Evolutionary conservation across 495 filamentous ascomycete species (phyloP), one percentile per base, ranked within the genome.

Genomic region (Filosporella fistucella): DNA sequence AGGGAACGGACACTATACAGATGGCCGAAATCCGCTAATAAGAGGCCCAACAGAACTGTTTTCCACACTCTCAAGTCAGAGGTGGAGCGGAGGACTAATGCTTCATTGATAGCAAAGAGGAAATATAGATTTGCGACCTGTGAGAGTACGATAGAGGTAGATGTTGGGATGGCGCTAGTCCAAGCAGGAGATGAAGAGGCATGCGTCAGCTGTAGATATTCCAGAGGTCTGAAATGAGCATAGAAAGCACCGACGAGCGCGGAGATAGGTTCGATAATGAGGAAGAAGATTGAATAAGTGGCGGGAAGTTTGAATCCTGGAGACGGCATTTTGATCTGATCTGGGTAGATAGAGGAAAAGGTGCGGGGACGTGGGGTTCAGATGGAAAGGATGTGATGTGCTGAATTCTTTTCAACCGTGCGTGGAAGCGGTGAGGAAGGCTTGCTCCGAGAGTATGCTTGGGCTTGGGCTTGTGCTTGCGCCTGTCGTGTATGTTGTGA

Each of bases 1-100:
- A 78, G 56, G 6, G 56, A 50, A 18, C 61, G 57, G 16, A 86
- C 62, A 7, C 74, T 74, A 56, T 77, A 81, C 24, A 88, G 65
- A 60, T 88, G 84, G 1, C 84, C 84, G 21, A 86, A 57, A 59
- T 88, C 84, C 13, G 78, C 84, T 4, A 87, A 55, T 29, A 87
- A 66, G 38, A 87, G 52, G 34, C 71, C 76, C 39, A 81, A 64
- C 2, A 88, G 61, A 4, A 88, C 63, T 7, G 70, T 68, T 38
- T 68, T 70, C 84, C 84, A 88, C 44, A 88, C 82, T 4, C 66
- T 63, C 5, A 81, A 48, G 58, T 87, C 79, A 16, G 64, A 62
- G 4, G 83, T 81, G 8, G 72, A 63, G 17, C 84, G 81, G 42
- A 88, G 68, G 12, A 87, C 75, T 13, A 87, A 63, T 2, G 79